Evolutionary conservation across 352 stramenopile genomes (phyloP).

Genomic region (Aphanomyces stellatus): DNA sequence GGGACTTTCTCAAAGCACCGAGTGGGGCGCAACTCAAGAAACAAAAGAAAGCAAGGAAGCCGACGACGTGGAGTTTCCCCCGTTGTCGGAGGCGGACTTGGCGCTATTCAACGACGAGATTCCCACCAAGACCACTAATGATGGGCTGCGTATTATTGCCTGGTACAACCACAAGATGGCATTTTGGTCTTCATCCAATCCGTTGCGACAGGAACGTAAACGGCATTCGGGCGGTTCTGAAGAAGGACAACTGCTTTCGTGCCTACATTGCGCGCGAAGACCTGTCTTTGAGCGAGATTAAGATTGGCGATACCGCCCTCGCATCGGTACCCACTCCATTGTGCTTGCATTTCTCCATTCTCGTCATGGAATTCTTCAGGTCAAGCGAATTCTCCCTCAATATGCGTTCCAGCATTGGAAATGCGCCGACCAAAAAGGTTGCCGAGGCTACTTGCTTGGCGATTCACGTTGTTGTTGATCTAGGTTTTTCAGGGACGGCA

Average conservation of each 20-base stretch:
- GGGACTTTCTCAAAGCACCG: no score
- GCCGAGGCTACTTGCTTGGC: neutral
- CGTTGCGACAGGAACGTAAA: constrained; percentile 63
- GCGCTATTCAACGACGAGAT: neutral
- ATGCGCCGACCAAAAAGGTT: constrained; percentile 62
- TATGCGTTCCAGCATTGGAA: constrained; percentile 73
- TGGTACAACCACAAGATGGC: neutral
- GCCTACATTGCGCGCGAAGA: constrained; percentile 71
- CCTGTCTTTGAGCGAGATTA: constrained; percentile 77
- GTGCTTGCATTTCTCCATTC: neutral
- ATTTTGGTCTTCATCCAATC: neutral
- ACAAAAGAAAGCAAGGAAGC: neutral
- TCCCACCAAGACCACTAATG: neutral
- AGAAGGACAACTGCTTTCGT: constrained; percentile 57
- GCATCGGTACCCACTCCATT: constrained; percentile 29
- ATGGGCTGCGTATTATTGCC: neutral
- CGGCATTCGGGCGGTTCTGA: constrained; percentile 63
- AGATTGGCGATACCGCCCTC: constrained; percentile 64
- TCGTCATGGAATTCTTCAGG: constrained; percentile 3
- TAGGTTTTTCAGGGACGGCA: constrained; percentile 56
- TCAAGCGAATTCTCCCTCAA: constrained; percentile 62
- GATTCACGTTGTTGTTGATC: neutral
- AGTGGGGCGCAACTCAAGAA: no score
- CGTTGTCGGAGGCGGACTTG: neutral
- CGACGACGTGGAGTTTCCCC: constrained; percentile 9